Conservation (phyloP, 345 rosid species). For the Aurinia saxatilis region DNA sequence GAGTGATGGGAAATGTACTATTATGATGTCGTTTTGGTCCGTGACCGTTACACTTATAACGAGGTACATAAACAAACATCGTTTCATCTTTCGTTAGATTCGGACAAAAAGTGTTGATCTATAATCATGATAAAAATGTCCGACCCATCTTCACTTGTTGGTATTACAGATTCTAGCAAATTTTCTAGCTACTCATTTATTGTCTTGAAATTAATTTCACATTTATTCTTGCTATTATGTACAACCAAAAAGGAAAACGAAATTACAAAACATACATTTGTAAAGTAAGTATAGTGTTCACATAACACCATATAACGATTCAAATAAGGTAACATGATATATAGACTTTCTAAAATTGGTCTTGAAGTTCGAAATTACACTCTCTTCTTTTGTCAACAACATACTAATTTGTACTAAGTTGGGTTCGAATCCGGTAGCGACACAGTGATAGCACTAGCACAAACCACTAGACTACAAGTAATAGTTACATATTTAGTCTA, state of each 20-base stretch:
- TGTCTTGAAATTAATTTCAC: background rate
- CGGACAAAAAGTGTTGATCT: conserved; percentile 35
- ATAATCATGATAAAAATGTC: conserved; percentile 23
- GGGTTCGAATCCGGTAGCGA: no score
- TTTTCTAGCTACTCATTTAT: conserved; percentile 16
- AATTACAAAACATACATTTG: no score
- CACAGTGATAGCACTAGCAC: no score
- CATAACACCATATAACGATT: background rate
- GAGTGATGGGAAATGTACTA: conserved; percentile 27
- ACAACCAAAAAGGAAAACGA: background rate
- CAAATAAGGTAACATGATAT: no score
- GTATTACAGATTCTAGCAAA: conserved; percentile 26
- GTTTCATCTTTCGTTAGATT: conserved; percentile 31
- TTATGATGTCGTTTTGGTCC: conserved; percentile 27
- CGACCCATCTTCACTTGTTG: conserved; percentile 16
- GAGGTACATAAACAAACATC: conserved; percentile 30
- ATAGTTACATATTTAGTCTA: no score
- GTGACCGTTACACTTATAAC: conserved; percentile 31
- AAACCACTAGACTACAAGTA: no score
- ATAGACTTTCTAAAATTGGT: background rate
- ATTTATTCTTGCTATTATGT: background rate
- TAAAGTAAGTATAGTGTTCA: background rate
- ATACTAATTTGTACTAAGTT: no score
- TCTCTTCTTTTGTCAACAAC: no score
- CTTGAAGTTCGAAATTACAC: no score